Conservation (phyloP, 2,329 filamentous ascomycete species). For the Purpureocillium lavendulum region DNA sequence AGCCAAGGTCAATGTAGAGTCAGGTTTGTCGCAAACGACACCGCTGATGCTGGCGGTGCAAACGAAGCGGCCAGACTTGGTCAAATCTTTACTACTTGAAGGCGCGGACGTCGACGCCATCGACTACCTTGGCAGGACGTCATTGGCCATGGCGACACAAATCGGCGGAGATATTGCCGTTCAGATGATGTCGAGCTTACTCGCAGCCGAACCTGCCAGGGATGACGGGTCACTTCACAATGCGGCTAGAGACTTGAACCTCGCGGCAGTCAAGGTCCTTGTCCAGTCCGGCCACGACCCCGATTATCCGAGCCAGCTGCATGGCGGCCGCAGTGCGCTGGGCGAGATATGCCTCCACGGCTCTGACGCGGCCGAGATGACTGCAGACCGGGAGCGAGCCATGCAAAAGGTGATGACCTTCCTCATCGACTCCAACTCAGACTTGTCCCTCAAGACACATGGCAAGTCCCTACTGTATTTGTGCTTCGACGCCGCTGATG, state of each 20-base stretch:
- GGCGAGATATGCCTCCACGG: slow-evolving; percentile 55
- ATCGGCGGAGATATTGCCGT: slow-evolving; percentile 45
- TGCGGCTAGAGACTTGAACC: slow-evolving; percentile 50
- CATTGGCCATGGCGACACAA: slow-evolving; percentile 50
- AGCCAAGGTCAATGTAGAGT: slow-evolving; percentile 51
- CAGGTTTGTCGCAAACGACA: slow-evolving; percentile 41
- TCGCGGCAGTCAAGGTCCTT: slow-evolving; percentile 46
- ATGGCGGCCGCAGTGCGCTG: slow-evolving; percentile 54
- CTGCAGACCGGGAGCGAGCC: slow-evolving; percentile 37
- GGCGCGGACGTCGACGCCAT: slow-evolving; percentile 51
- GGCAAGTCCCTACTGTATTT: slow-evolving; percentile 53
- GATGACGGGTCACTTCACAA: slow-evolving; percentile 63
- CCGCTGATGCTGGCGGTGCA: slow-evolving; percentile 53
- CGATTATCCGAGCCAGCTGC: slow-evolving; percentile 55
- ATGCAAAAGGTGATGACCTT: slow-evolving; percentile 50
- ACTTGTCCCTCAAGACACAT: slow-evolving; percentile 44
- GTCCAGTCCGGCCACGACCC: slow-evolving; percentile 52
- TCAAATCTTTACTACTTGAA: slow-evolving; percentile 45
- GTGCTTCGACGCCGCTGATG: slow-evolving; percentile 48
- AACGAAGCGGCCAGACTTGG: slow-evolving; percentile 46
- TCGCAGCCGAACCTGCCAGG: slow-evolving; percentile 45
- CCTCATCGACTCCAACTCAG: slow-evolving; percentile 47
- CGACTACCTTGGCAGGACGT: slow-evolving; percentile 49
- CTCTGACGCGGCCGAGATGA: slow-evolving; percentile 35
- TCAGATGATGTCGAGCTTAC: slow-evolving; percentile 44